Conservation (phyloP, 805 yeast genomes). For the Hanseniaspora hatyaiensis region DNA sequence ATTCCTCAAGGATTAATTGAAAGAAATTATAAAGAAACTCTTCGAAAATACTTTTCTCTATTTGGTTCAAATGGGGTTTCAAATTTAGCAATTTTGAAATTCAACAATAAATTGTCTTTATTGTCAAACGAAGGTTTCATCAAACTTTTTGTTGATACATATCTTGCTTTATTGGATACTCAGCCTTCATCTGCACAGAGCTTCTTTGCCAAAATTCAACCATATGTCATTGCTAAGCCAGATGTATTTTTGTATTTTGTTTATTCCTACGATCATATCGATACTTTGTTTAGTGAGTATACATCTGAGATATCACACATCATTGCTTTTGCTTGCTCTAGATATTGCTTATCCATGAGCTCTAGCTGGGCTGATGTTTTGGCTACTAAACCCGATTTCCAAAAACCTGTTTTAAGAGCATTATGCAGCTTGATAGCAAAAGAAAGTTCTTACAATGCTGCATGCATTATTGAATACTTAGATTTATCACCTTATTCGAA, state of each 20-base stretch:
- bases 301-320: too few species aligned
- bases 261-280: background rate
- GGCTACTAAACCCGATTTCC: too few species aligned
- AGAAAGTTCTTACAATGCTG: background rate
- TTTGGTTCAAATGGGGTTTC: background rate
- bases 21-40: background rate
- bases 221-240: background rate
- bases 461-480: background rate
- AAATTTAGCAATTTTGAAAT: too few species aligned
- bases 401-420: too few species aligned
- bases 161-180: background rate
- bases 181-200: background rate
- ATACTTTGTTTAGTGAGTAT: background rate
- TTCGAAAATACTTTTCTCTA: background rate
- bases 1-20: too few species aligned
- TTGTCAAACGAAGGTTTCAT: background rate
- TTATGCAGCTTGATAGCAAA: too few species aligned
- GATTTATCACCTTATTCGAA: background rate
- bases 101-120: background rate
- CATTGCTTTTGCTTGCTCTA: too few species aligned
- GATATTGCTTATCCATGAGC: too few species aligned
- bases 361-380: too few species aligned
- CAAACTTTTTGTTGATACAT: background rate
- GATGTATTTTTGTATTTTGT: background rate
- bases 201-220: background rate